Evolutionary conservation across 768 basidiomycete species (phyloP), one percentile per base, ranked within the genome.

Genomic region (Phylloporus arenicola): DNA sequence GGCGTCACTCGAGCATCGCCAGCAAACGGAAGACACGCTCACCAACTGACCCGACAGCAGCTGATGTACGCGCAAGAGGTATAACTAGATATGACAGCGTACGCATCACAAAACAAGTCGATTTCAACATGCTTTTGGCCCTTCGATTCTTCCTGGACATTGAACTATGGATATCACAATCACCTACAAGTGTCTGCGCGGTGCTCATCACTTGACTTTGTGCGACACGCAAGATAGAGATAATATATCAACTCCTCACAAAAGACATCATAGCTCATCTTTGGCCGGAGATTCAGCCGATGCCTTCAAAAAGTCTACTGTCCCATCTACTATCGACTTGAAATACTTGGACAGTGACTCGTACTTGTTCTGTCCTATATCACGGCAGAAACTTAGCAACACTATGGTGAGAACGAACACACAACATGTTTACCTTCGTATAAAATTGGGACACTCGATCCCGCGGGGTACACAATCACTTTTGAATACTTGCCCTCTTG

Each of bases 291-390:
- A 69, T 56, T 61, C 74, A 69, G 53, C 74, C 74, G 52, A 70
- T 52, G 17, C 63, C 62, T 14, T 68, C 40, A 51, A 67, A 47
- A 87, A 73, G 57, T 86, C 79, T 3, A 72, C 80, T 4, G 82
- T 79, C 46, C 86, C 87, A 51, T 86, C 82, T 16, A 86, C 60
- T 31, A 89, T 72, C 1, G 83, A 80, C 56, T 80, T 83, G 64
- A 86, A 84, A 72, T 85, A 88, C 58, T 82, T 81, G 53, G 77
- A 77, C 35, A 95, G 71, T 3, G 85, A 75, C 46, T 91, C 86
- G 55, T 81, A 76, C 70, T 94, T 94, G 60, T 75, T 76, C 31
- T 75, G 66, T 37, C 90, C 91, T 86, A 58, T 7, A 34, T 13
- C 39, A 35, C 11, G 3, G 37, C 24, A 14, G 10, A 43, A 14